These are phyloP conservation scores for Serendipita vermifera DNA, from an alignment of 768 basidiomycete species.

Conservation along the genomic window DNA sequence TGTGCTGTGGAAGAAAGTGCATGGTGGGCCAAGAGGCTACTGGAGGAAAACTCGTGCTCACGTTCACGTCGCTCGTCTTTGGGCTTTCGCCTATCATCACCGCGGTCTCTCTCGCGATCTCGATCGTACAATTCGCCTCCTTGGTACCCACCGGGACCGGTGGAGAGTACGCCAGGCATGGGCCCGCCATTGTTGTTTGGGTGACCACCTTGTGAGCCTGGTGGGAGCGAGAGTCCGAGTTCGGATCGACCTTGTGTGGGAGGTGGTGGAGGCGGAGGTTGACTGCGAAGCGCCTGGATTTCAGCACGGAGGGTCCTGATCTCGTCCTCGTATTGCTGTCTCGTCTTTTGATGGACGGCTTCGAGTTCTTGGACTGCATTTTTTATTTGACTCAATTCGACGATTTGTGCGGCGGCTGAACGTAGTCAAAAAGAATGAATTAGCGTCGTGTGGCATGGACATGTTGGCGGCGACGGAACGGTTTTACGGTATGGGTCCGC, in stretches of 20 bases:
- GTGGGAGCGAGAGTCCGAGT: conserved; percentile 12
- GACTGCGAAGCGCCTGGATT: conserved; percentile 27
- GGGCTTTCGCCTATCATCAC: conserved; percentile 4
- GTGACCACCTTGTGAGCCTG: conserved; percentile 11
- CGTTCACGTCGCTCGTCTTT: not conserved
- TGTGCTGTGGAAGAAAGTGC: no score
- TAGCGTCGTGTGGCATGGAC: no score
- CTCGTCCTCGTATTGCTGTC: conserved; percentile 80
- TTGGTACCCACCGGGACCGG: conserved; percentile 25
- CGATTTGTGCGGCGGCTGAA: conserved; percentile 67
- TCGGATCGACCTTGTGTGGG: conserved; percentile 18
- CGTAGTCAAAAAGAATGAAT: not conserved
- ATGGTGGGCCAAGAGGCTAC: no score
- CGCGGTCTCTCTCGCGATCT: conserved; percentile 16
- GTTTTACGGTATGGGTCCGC: no score
- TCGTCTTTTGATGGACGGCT: conserved; percentile 69
- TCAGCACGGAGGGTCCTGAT: conserved; percentile 57
- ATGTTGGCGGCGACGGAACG: no score
- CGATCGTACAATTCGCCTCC: conserved; percentile 6
- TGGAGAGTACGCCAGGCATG: conserved; percentile 18
- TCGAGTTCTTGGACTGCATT: conserved; percentile 89
- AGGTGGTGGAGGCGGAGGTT: conserved; percentile 18
- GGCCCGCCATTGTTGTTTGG: conserved; percentile 17
- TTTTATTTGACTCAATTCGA: conserved; percentile 80
- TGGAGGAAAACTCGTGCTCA: no score